Evolutionary conservation across 2,329 filamentous ascomycete species (phyloP).

Genomic region (Microsporum audouinii): DNA sequence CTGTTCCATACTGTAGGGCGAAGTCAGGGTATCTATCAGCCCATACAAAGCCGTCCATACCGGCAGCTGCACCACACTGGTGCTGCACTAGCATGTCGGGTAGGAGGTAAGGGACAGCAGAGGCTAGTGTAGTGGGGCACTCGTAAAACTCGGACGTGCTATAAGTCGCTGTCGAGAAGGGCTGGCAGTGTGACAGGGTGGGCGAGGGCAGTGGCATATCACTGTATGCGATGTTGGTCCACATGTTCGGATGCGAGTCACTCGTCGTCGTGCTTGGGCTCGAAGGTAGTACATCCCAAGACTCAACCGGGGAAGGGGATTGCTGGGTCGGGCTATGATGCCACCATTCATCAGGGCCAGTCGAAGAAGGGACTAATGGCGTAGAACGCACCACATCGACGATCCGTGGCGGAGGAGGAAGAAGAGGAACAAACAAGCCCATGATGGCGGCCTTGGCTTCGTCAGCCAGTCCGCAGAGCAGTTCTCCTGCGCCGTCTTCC

Average conservation of each 20-base stretch:
- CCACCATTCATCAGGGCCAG: constrained; percentile 67
- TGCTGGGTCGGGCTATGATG: constrained; percentile 54
- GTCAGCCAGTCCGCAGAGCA: constrained; percentile 81
- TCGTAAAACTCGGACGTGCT: constrained; percentile 58
- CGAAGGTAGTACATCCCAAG: constrained; percentile 84
- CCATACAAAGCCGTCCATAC: constrained; percentile 73
- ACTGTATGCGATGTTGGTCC: constrained; percentile 62
- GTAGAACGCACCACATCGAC: constrained; percentile 82
- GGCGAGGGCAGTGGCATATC: constrained; percentile 63
- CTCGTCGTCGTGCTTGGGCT: constrained; percentile 62
- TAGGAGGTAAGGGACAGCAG: constrained; percentile 65
- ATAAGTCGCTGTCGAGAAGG: constrained; percentile 58
- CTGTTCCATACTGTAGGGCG: constrained; percentile 57
- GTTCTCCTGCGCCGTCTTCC: constrained; percentile 88
- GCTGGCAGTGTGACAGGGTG: constrained; percentile 67
- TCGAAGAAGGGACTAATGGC: constrained; percentile 73
- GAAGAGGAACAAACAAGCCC: constrained; percentile 69
- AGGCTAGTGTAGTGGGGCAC: constrained; percentile 52
- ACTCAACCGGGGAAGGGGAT: constrained; percentile 61
- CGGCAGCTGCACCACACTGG: constrained; percentile 66
- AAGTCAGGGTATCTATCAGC: constrained; percentile 69
- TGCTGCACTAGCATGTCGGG: constrained; percentile 78
- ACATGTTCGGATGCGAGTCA: constrained; percentile 62
- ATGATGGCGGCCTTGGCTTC: constrained; percentile 83
- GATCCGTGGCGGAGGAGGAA: constrained; percentile 77